These are phyloP conservation scores for Nicotiana obtusifolia DNA, from an alignment of 257 asterid species.

Conservation along the genomic window DNA sequence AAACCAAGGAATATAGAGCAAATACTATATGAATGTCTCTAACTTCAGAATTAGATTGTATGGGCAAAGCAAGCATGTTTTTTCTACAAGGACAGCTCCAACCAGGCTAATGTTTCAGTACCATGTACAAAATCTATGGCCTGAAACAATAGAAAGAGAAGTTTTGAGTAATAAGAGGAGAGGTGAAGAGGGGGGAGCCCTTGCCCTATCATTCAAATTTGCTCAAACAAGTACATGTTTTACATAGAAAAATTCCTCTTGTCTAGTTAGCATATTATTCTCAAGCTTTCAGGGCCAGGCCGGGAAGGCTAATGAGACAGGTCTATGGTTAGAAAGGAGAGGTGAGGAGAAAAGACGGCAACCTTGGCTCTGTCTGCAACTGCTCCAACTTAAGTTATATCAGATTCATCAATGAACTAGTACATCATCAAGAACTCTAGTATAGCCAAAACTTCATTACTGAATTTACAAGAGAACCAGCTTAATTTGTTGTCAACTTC, in stretches of 20 bases:
- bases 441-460: not conserved
- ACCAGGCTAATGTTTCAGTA: not conserved
- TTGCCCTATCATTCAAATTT: not conserved
- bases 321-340: not conserved
- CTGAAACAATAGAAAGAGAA: not conserved
- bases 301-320: not conserved
- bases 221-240: not conserved
- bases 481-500: not conserved
- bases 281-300: not conserved
- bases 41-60: not conserved
- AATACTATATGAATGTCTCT: not conserved
- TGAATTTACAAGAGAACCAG: not conserved
- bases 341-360: not conserved
- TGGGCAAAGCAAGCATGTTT: not conserved
- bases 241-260: not conserved
- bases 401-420: not conserved
- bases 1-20: not conserved
- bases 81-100: not conserved
- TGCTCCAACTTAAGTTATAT: not conserved
- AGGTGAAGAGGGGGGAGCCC: not conserved
- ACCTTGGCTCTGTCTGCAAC: not conserved
- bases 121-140: not conserved
- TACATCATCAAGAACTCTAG: not conserved
- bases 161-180: not conserved
- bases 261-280: not conserved